Base-by-base conservation (phyloP, 306 rosid genomes). In the Sechiopsis laciniata region DNA sequence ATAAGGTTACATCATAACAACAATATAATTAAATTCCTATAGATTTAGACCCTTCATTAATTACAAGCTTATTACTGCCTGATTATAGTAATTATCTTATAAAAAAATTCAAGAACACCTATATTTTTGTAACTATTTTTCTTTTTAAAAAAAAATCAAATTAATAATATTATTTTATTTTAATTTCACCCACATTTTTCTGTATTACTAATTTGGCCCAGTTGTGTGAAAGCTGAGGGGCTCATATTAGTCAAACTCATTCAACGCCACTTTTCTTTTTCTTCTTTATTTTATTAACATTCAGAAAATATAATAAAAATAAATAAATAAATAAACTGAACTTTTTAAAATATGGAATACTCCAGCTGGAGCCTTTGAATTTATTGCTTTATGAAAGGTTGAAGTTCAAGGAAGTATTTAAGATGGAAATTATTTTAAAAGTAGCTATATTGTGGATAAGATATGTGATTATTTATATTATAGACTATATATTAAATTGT, bases 321-420 rank as follows among this genome's bases (percentile, higher is more conserved):
- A 48, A 48, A 48, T 2, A 2, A 12, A 3, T 0, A 21, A 48
- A 6, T 22, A 46, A 68, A 67, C 20, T 19, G 1, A 45, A 45
- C 11, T 48, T 67, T 66, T 45, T 6, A 21, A 48, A 68, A 68
- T 19, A 68, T 21, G 73, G 55, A 68, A 68, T 68, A 21, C 3
- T 46, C 73, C 56, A 68, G 55, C 56, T 68, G 73, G 35, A 48
- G 32, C 13, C 13, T 46, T 68, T 45, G 55, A 66, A 66, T 66
- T 10, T 20, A 66, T 66, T 40, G 9, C 35, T 20, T 66, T 42
- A 6, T 66, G 17, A 40, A 66, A 35, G 67, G 67, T 29, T 61
- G 20, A 61, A 29, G 0, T 29, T 61, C 0, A 61, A 29, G 65
- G 42, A 29, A 26, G 13, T 63, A 8, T 35, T 63, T n/a, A 16